Conservation (phyloP, 2,329 filamentous ascomycete species). For the Harringtonia aguacate region DNA sequence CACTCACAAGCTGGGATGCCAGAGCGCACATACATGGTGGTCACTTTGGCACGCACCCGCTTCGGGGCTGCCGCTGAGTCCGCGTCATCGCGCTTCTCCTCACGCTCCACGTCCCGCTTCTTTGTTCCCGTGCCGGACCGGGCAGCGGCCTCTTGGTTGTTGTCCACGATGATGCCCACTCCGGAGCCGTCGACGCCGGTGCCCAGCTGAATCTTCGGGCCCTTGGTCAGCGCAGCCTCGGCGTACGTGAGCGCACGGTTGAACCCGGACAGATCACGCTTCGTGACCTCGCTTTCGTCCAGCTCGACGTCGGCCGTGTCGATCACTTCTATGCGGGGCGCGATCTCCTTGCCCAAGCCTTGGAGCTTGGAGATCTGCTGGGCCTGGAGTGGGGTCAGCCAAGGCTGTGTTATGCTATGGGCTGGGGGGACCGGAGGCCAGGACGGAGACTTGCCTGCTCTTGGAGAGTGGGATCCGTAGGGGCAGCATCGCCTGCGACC, state of each 20-base stretch:
- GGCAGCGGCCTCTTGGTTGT: conserved; percentile 14
- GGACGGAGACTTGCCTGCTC: conserved; percentile 28
- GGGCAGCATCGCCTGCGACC: conserved; percentile 9
- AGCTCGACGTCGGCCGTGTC: conserved; percentile 13
- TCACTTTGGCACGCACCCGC: conserved; percentile 30
- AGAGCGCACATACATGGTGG: conserved; percentile 34
- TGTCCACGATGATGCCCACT: conserved; percentile 23
- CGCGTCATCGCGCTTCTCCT: conserved; percentile 5
- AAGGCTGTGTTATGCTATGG: conserved; percentile 3
- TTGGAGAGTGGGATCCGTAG: conserved; percentile 20
- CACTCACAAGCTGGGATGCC: conserved; percentile 31
- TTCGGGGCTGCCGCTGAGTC: conserved; percentile 12
- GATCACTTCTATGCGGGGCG: conserved; percentile 21
- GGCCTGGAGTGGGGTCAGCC: conserved; percentile 17
- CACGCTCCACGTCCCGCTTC: conserved; percentile 14
- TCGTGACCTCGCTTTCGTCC: conserved; percentile 17
- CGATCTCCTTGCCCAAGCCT: conserved; percentile 38
- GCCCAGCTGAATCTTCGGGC: conserved; percentile 36
- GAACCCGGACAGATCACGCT: conserved; percentile 37
- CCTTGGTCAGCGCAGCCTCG: conserved; percentile 31
- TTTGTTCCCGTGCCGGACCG: background rate
- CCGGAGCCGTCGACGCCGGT: conserved; percentile 30
- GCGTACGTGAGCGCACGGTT: conserved; percentile 34
- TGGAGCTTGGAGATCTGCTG: conserved; percentile 32
- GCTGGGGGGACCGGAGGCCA: background rate